phyloP scores from a whole-genome alignment of 192 early-diverging fungal species.

The Neocallimastix lanati region DNA sequence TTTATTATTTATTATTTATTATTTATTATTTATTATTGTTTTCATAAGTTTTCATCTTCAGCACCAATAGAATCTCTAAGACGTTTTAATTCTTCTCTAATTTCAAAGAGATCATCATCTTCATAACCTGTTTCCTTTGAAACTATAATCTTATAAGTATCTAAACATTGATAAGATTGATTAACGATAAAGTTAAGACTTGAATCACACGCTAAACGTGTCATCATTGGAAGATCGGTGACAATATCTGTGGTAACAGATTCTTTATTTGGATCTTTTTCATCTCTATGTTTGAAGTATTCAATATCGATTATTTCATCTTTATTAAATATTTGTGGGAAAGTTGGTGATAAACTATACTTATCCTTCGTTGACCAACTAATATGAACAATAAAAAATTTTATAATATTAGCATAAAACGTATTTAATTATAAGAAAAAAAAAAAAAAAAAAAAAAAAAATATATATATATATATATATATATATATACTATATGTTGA shows the following conservation, averaged over 20 bases:
- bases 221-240: background rate
- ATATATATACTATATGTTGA: too few species aligned
- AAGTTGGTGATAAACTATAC: background rate
- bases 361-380: background rate
- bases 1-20: too few species aligned
- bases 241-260: background rate
- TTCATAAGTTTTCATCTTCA: background rate
- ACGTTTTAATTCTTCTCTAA: background rate
- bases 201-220: background rate
- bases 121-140: background rate
- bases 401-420: too few species aligned
- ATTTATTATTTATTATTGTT: too few species aligned
- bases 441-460: too few species aligned
- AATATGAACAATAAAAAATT: background rate
- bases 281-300: background rate
- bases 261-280: background rate
- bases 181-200: background rate
- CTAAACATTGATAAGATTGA: background rate
- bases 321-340: background rate
- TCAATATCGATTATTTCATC: background rate
- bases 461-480: too few species aligned
- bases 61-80: background rate
- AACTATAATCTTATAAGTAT: background rate
- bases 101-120: background rate
- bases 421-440: too few species aligned